Evolutionary conservation across 164 flowering plant species (phyloP), one percentile per base, ranked within the genome.

Genomic region (Kalanchoe fedtschenkoi): DNA sequence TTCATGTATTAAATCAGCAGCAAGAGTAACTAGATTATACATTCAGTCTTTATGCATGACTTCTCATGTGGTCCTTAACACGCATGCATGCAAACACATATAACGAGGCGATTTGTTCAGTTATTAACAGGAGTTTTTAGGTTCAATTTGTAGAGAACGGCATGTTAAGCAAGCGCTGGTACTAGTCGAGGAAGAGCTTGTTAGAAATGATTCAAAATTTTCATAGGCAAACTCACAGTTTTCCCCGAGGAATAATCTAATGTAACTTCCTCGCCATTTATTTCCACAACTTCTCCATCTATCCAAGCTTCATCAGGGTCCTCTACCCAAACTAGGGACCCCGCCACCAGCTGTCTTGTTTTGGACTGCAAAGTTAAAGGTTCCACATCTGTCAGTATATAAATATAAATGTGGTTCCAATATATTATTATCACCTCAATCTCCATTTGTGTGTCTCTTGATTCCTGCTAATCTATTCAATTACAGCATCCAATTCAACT

Each of bases 291-390:
- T 69, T 80, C 88, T 64, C 97, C 97, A 75, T 88, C 97, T 59
- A 80, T 70, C 97, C 97, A 90, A 68, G 93, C 81, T 55, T 13
- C 81, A 30, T 81, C 89, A 33, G 84, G 77, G 76, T 90, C 97
- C 76, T 83, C 91, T 73, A 81, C 84, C 97, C 97, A 90, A 60
- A 86, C 95, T 55, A 58, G 75, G 72, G 91, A 81, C 59, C 97
- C 95, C 53, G 84, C 87, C 6, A 53, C 57, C 22, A 81, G 58
- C 58, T 66, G 78, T 58, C 39, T 65, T 44, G 76, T 51, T 76
- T 81, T 68, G 72, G 78, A 78, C 95, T 85, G 81, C 69, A 63
- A 4, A 34, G 32, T 26, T 24, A 10, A 16, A 51, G 32, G 17
- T 51, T 51, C 32, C 56, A n/a, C n/a, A 26, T 51, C 56, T 29